phyloP scores from a whole-genome alignment of 129 eudicot species.

The Chrysanthemum seticuspe region DNA sequence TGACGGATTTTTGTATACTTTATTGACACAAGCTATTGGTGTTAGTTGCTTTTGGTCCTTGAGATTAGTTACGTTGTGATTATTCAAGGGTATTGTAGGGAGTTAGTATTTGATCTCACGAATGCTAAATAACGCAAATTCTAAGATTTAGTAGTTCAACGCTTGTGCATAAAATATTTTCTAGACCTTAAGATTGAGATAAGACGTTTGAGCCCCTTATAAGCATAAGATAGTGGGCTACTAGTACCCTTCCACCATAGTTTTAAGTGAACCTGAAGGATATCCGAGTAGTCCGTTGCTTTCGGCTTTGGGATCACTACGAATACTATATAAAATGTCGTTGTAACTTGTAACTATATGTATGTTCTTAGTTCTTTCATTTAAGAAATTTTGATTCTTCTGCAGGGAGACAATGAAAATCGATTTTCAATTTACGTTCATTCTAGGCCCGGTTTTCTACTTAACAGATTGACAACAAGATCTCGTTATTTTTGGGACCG shows the following conservation, averaged over 20 bases:
- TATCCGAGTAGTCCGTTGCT: too few species aligned
- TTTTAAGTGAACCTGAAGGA: too few species aligned
- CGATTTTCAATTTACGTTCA: slow-evolving; percentile 80
- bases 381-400: slow-evolving; percentile 21
- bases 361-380: slow-evolving; percentile 9
- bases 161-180: slow-evolving; percentile 13
- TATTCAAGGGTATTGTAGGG: slow-evolving; percentile 3
- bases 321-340: slow-evolving; percentile 10
- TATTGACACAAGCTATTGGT: neutral
- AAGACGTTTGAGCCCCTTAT: too few species aligned
- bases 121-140: slow-evolving; percentile 16
- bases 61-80: neutral
- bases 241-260: too few species aligned
- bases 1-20: neutral
- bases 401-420: slow-evolving; percentile 74
- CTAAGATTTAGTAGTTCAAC: neutral
- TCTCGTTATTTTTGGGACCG: slow-evolving; percentile 70
- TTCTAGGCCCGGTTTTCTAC: slow-evolving; percentile 91
- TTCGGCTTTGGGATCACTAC: too few species aligned
- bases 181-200: slow-evolving; percentile 3
- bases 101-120: slow-evolving; percentile 12
- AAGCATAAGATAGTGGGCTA: too few species aligned
- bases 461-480: slow-evolving; percentile 72
- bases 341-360: neutral
- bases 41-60: slow-evolving; percentile 9